Percentiles rank a stretch among this genome's conserved stretches.
phyloP scores from a whole-genome alignment of 768 basidiomycete genomes.

The Phallus indusiatus region DNA sequence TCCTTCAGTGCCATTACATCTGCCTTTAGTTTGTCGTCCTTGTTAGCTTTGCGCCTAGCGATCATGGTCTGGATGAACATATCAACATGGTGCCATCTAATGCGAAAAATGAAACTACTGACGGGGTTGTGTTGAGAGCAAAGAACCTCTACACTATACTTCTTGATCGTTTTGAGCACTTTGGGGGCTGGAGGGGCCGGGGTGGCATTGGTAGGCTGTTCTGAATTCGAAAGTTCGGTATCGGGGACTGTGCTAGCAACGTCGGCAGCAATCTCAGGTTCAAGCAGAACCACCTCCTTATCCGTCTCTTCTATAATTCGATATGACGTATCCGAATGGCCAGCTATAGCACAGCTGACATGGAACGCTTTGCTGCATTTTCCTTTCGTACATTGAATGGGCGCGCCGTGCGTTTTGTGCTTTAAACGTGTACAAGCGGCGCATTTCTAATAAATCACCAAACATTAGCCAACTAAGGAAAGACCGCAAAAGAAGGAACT shows the following conservation, averaged over 20 bases:
- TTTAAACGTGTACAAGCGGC: conserved; percentile 65
- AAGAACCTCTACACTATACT: conserved; percentile 63
- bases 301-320: conserved; percentile 58
- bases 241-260: conserved; percentile 10
- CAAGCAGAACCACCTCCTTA: conserved; percentile 69
- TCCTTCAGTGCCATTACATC: conserved; percentile 62
- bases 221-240: conserved; percentile 22
- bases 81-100: not conserved
- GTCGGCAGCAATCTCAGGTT: conserved; percentile 21
- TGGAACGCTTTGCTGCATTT: conserved; percentile 93
- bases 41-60: conserved; percentile 64
- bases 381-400: conserved; percentile 89
- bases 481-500: conserved; percentile 21
- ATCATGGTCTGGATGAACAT: conserved; percentile 48
- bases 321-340: conserved; percentile 40
- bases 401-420: conserved; percentile 63
- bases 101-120: conserved; percentile 25
- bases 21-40: conserved; percentile 60
- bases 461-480: not conserved
- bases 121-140: conserved; percentile 92
- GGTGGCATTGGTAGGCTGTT: not conserved
- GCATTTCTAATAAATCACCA: conserved; percentile 63
- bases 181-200: conserved; percentile 19
- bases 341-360: conserved; percentile 74
- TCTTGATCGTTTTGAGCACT: conserved; percentile 61